Percentiles rank a stretch among this genome's conserved stretches.
Evolutionary conservation across 2,329 filamentous ascomycete species (phyloP).

Genomic region (Alternaria longipes): DNA sequence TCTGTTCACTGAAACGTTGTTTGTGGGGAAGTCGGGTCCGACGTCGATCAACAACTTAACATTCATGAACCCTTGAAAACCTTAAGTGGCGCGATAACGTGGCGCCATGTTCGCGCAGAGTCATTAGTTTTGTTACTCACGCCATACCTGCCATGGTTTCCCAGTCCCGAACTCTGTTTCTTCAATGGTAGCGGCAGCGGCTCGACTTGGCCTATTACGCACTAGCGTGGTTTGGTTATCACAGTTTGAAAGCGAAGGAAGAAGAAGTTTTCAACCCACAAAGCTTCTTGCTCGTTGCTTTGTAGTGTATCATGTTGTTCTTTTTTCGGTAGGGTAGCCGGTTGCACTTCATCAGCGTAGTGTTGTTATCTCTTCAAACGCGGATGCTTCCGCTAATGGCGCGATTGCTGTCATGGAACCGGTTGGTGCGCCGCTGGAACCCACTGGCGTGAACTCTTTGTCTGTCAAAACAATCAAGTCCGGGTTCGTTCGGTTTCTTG

Average conservation of each 20-base stretch:
- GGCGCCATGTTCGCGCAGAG: background rate
- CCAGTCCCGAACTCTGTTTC: background rate
- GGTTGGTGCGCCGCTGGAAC: background rate
- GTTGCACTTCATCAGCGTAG: background rate
- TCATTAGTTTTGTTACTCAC: background rate
- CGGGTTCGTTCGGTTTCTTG: background rate
- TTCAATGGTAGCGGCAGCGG: background rate
- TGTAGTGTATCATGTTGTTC: background rate
- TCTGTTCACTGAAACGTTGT: background rate
- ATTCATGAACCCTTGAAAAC: background rate
- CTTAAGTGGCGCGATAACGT: background rate
- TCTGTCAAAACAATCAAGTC: background rate
- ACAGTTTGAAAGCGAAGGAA: background rate
- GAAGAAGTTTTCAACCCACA: background rate
- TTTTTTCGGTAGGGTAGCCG: background rate
- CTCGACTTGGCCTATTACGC: background rate
- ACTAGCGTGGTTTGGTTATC: background rate
- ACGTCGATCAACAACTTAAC: background rate
- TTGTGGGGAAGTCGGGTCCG: constrained; percentile 2
- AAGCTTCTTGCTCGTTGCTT: background rate
- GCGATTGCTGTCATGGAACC: background rate
- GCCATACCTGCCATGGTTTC: constrained; percentile 2
- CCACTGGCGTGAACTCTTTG: constrained; percentile 6
- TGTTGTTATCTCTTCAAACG: background rate
- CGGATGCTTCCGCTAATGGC: background rate